These are phyloP conservation scores for Schoenoplectus tabernaemontani DNA, from an alignment of 202 grass and related monocot species.

Conservation along the genomic window DNA sequence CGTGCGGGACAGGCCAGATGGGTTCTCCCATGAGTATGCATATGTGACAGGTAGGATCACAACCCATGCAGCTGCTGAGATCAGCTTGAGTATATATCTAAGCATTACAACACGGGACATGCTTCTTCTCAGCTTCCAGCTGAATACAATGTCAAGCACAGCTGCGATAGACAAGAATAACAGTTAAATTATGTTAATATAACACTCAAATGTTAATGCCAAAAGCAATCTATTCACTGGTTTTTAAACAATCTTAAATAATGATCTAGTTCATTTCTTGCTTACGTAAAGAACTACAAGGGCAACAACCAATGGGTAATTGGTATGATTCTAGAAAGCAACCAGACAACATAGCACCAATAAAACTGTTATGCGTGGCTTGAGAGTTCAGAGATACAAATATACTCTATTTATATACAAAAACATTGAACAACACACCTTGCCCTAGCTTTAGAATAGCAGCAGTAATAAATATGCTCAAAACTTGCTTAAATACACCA, in stretches of 20 bases:
- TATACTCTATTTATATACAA: not conserved
- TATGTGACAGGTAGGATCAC: slow-evolving; percentile 93
- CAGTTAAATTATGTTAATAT: not conserved
- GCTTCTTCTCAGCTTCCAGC: slow-evolving; percentile 96
- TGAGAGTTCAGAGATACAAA: not conserved
- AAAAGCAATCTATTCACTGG: not conserved
- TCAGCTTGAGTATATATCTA: slow-evolving; percentile 85
- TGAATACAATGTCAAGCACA: slow-evolving; percentile 74
- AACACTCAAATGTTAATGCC: not conserved
- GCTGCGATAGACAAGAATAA: slow-evolving; percentile 44
- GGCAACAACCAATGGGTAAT: not conserved
- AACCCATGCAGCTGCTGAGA: slow-evolving; percentile 81
- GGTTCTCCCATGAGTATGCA: slow-evolving; percentile 65
- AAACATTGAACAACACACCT: slow-evolving; percentile 38
- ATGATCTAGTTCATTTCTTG: not conserved
- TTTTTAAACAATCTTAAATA: not conserved
- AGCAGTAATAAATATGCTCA: slow-evolving; percentile 91
- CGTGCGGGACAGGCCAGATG: slow-evolving; percentile 64
- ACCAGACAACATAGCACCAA: not conserved
- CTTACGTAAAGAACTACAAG: not conserved
- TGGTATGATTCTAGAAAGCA: not conserved
- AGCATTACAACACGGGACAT: slow-evolving; percentile 84
- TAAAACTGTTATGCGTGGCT: not conserved
- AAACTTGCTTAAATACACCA: slow-evolving; percentile 76
- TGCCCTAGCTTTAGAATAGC: slow-evolving; percentile 77